A percentile compares a stretch with the other conserved stretches of the same genome.
Conservation (phyloP, 2,329 filamentous ascomycete species). For the Penicillium digitatum region DNA sequence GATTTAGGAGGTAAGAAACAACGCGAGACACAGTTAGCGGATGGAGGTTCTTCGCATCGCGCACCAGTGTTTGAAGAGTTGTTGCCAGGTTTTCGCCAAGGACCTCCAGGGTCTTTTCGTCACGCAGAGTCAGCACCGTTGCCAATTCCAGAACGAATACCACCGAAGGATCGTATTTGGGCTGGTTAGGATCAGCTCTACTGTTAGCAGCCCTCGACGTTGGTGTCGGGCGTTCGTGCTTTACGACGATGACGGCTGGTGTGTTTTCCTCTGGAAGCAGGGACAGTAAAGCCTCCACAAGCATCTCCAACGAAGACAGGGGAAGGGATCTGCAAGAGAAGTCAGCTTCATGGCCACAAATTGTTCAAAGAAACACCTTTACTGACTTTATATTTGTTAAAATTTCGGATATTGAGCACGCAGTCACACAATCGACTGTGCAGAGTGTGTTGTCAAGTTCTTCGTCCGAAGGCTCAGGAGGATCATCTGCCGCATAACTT, state of each 20-base stretch:
- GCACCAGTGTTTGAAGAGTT: conserved; percentile 73
- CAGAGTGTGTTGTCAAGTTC: conserved; percentile 93
- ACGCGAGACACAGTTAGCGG: conserved; percentile 77
- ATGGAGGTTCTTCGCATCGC: conserved; percentile 75
- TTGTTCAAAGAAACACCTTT: not conserved
- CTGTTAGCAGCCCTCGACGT: conserved; percentile 57
- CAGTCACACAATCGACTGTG: conserved; percentile 88
- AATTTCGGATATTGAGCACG: conserved; percentile 78
- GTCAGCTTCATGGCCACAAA: conserved; percentile 14
- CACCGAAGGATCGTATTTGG: conserved; percentile 76
- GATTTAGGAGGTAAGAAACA: conserved; percentile 77
- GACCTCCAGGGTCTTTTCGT: conserved; percentile 65
- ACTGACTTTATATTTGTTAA: conserved; percentile 76
- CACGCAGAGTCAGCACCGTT: conserved; percentile 73
- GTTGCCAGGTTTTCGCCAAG: conserved; percentile 78
- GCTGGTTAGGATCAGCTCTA: conserved; percentile 53
- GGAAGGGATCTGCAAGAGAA: conserved; percentile 55
- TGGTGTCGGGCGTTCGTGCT: conserved; percentile 70
- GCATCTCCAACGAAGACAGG: conserved; percentile 52
- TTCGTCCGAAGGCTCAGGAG: conserved; percentile 93
- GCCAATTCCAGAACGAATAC: conserved; percentile 90
- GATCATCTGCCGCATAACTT: conserved; percentile 97
- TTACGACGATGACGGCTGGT: conserved; percentile 80
- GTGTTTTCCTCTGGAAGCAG: conserved; percentile 84
- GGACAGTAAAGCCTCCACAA: conserved; percentile 71